Base-by-base conservation (phyloP, 306 rosid genomes). In the Fagus sylvatica region DNA sequence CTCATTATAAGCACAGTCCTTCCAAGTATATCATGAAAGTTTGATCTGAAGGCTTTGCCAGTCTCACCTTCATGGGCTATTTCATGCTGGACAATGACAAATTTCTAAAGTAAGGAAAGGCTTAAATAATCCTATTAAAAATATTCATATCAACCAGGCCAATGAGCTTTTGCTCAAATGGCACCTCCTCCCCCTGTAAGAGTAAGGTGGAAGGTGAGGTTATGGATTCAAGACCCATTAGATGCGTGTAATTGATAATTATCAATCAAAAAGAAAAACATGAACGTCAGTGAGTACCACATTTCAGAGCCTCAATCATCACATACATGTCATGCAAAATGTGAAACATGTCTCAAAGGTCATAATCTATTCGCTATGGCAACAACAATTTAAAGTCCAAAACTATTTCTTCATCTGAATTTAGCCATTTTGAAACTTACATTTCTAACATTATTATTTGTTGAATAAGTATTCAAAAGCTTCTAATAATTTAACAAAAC, bases 11-110 rank as follows among this genome's bases (percentile, higher is more conserved):
- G 97, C 82, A 92, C 98, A 3, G 96, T 74, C 81, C 98, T 89
- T 39, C 98, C 98, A 51, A 57, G 80, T 66, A 84, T 89, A 73
- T 95, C 98, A 13, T 62, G 93, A 80, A 95, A 92, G 59, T 85
- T 88, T 48, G 98, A 93, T 82, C 90, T 87, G 5, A 84, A 95
- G 15, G 82, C 95, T 87, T 95, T 95, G 4, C 98, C 98, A 0
- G 98, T 95, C 84, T 87, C 98, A 34, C 98, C 97, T 84, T 92
- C 98, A 55, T 92, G 96, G 43, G 97, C 98, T 53, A 95, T 88
- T 80, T 92, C 93, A 81, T 79, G 80, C 98, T 95, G 86, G 64
- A 69, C 22, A 69, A 62, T 66, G 10, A 69, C 49, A 76, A 37
- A n/a, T 72, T 68, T 53, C 19, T 1, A 3, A 1, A 28, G 57